These are phyloP conservation scores for Salvia splendens DNA, from an alignment of 257 asterid genomes.

Conservation along the genomic window DNA sequence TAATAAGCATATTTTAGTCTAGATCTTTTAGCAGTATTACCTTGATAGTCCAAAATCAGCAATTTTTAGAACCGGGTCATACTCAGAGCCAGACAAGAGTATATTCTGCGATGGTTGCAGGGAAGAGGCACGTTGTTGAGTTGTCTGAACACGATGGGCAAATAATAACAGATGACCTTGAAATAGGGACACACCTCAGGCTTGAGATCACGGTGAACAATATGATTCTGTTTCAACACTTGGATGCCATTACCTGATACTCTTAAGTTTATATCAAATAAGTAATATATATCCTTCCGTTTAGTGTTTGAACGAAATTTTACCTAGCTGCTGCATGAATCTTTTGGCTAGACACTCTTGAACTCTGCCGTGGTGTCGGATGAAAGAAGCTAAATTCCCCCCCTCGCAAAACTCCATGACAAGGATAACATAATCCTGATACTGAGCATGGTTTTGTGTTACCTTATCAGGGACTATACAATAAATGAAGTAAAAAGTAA, in stretches of 20 bases:
- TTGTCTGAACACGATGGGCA: background rate
- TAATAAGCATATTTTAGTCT: background rate
- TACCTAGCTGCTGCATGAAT: conserved; percentile 59
- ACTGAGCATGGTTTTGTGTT: conserved; percentile 30
- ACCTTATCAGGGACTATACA: no score
- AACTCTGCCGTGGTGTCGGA: conserved; percentile 49
- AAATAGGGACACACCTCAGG: conserved; percentile 47
- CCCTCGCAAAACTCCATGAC: conserved; percentile 59
- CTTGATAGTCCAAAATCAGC: conserved; percentile 67
- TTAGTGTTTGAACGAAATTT: background rate
- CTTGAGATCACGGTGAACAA: conserved; percentile 58
- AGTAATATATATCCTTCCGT: background rate
- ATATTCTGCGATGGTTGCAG: conserved; percentile 41
- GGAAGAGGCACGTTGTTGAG: background rate
- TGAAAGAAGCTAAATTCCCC: conserved; percentile 55
- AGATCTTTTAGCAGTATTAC: conserved; percentile 29
- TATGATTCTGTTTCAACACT: conserved; percentile 41
- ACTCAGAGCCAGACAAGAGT: conserved; percentile 43
- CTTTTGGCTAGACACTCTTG: conserved; percentile 42
- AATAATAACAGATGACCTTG: background rate
- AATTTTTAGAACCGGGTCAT: conserved; percentile 50
- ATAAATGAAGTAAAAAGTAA: no score
- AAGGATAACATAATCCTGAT: conserved; percentile 42
- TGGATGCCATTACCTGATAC: conserved; percentile 48
- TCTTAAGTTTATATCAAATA: background rate